These are phyloP conservation scores for Cladochytrium replicatum DNA, from an alignment of 192 early-diverging fungal genomes.

Conservation along the genomic window DNA sequence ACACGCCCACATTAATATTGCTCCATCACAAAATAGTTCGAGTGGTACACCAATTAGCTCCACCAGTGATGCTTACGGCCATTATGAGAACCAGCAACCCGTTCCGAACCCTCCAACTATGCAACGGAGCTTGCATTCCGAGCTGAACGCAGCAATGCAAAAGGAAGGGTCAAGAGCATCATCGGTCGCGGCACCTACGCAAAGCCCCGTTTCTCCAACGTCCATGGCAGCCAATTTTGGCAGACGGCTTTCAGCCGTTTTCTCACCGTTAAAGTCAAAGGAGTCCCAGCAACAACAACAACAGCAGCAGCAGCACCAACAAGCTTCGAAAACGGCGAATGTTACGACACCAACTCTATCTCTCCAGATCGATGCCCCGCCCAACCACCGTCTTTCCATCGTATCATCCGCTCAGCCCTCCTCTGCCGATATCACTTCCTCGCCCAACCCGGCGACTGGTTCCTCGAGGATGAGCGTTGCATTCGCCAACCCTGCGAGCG, in stretches of 20 bases:
- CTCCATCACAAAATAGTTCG: background rate
- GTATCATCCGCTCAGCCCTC: background rate
- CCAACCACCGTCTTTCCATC: background rate
- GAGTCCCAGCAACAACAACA: background rate
- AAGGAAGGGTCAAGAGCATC: background rate
- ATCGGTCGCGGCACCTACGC: background rate
- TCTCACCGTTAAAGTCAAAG: background rate
- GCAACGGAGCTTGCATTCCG: background rate
- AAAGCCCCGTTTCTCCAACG: background rate
- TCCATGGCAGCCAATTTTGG: background rate
- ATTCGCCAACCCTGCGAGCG: no score
- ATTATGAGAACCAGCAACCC: background rate
- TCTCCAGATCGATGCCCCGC: background rate
- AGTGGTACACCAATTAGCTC: background rate
- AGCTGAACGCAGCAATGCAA: background rate
- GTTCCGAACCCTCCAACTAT: background rate
- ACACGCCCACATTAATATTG: background rate
- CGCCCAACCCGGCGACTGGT: no score
- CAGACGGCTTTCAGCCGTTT: background rate
- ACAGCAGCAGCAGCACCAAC: background rate
- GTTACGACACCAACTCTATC: background rate
- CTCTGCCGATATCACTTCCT: background rate
- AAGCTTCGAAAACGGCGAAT: background rate
- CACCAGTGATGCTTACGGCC: background rate
- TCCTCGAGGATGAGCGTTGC: no score